phyloP scores from a whole-genome alignment of 768 basidiomycete species.

The Gyrodon lividus region DNA sequence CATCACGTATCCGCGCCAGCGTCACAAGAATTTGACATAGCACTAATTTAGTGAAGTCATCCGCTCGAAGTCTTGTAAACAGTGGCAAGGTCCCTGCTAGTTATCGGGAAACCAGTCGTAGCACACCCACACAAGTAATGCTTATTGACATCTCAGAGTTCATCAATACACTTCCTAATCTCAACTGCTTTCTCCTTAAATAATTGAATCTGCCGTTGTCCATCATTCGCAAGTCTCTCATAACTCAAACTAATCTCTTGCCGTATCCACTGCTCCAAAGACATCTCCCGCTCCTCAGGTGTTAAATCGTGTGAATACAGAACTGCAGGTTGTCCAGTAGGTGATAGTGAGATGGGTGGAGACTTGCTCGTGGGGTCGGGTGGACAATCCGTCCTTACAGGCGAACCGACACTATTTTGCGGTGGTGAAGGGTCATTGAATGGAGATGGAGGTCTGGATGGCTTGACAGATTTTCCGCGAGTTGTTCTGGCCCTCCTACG shows the following conservation, averaged over 20 bases:
- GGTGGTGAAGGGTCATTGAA: background rate
- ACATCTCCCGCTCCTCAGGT: conserved; percentile 66
- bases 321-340: conserved; percentile 11
- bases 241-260: conserved; percentile 71
- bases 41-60: too few species aligned
- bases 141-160: conserved; percentile 19
- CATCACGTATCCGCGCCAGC: too few species aligned
- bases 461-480: conserved; percentile 23
- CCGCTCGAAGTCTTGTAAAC: too few species aligned
- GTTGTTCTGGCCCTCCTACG: conserved; percentile 22
- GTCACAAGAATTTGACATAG: too few species aligned
- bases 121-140: too few species aligned
- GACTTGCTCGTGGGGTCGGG: background rate
- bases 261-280: conserved; percentile 81
- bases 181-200: conserved; percentile 48
- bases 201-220: conserved; percentile 45
- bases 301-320: conserved; percentile 19
- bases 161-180: conserved; percentile 37
- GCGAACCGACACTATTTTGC: background rate
- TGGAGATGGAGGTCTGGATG: conserved; percentile 7
- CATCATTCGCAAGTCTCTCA: conserved; percentile 55
- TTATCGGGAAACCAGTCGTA: too few species aligned
- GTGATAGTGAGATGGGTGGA: conserved; percentile 14
- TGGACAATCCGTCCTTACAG: background rate
- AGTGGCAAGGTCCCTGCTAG: too few species aligned